Evolutionary conservation across 2,329 filamentous ascomycete genomes (phyloP), one percentile per base, ranked within the genome.

Genomic region (Paraphaeosphaeria minitans): DNA sequence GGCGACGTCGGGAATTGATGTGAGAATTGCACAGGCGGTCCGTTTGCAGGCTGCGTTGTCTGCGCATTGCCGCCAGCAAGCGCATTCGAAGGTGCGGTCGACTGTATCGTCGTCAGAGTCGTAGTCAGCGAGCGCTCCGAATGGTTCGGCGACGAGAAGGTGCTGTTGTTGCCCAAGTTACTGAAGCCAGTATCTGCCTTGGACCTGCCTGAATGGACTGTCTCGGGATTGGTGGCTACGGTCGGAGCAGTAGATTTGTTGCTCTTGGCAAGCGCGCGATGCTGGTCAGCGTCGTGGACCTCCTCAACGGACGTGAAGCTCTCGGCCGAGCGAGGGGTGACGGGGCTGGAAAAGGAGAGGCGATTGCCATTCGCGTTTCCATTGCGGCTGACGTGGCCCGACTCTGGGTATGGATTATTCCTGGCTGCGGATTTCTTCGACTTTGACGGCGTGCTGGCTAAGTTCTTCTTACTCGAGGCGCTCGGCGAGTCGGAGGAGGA

Each of bases 381-480:
- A 33, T 55, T 75, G 59, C 83, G 58, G 80, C 81, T 68, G 79
- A 80, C 60, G 70, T 84, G 84, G 58, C 90, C 91, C 2, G 92
- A 96, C 68, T 94, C 85, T 9, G 91, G 91, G 72, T 97, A 97
- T n/a, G 93, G 93, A 73, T 94, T 94, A 82, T 97, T 96, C 76
- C 89, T 89, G 71, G 87, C 87, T 52, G 82, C 80, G 19, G 79
- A 75, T 77, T 89, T 91, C 78, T 89, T 90, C 54, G 77, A 79
- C 61, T 81, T 78, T 14, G 77, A 74, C 24, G 60, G 63, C 47
- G 59, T 47, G 27, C 57, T 43, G 45, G 56, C 63, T 43, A 70
- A 70, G 64, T 57, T 72, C 67, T 81, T 80, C 72, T 81, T 81
- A 50, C 68, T 72, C 59, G 66, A 73, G 62, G 62, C 69, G 62